These are phyloP conservation scores for Globisporangium heterothallicum DNA, from an alignment of 352 stramenopile species.

Conservation along the genomic window DNA sequence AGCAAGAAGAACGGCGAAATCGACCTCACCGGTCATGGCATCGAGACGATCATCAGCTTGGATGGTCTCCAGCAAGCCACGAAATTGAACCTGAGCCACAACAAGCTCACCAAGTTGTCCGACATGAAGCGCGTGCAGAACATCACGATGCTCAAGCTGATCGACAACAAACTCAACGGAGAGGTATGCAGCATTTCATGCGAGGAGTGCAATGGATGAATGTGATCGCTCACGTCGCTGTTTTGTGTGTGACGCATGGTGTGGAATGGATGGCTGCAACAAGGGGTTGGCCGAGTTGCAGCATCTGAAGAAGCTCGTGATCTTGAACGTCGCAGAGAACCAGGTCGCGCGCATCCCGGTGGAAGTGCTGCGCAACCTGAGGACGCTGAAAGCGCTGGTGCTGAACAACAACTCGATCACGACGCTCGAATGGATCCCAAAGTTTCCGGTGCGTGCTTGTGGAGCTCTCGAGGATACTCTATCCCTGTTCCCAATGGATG, in stretches of 20 bases:
- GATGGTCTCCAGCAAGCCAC: slow-evolving; percentile 53
- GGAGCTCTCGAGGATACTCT: background rate
- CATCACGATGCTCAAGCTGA: slow-evolving; percentile 79
- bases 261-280: background rate
- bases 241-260: background rate
- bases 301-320: slow-evolving; percentile 76
- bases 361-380: slow-evolving; percentile 63
- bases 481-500: too few species aligned
- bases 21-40: slow-evolving; percentile 64
- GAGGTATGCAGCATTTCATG: slow-evolving; percentile 41
- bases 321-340: slow-evolving; percentile 74
- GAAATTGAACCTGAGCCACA: slow-evolving; percentile 80
- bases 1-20: slow-evolving; percentile 41
- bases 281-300: slow-evolving; percentile 60
- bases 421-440: slow-evolving; percentile 78
- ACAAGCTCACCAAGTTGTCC: slow-evolving; percentile 81
- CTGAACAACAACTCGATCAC: slow-evolving; percentile 84
- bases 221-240: too few species aligned
- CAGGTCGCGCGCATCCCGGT: slow-evolving; percentile 62
- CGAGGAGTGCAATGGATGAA: too few species aligned
- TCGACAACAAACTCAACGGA: slow-evolving; percentile 68
- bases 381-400: slow-evolving; percentile 72
- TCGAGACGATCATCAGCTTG: slow-evolving; percentile 75
- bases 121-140: slow-evolving; percentile 52
- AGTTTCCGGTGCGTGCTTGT: slow-evolving; percentile 33